Conservation (phyloP, 371 early-diverging fungal species). For the Circinella umbellata region DNA sequence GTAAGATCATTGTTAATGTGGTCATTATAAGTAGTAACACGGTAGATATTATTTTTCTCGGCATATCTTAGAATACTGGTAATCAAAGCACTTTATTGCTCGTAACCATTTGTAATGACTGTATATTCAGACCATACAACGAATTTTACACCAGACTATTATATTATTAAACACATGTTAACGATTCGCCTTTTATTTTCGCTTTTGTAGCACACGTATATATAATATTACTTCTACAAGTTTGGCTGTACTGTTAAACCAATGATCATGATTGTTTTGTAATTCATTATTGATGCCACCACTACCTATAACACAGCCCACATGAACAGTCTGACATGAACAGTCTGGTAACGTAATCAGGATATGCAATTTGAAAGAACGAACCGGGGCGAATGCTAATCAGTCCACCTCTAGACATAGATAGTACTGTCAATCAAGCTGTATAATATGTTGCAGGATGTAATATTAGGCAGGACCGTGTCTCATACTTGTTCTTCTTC, state of each 20-base stretch:
- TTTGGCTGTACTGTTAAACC: slow-evolving; percentile 32
- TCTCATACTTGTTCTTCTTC: background rate
- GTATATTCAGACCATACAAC: slow-evolving; percentile 57
- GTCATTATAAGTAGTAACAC: slow-evolving; percentile 44
- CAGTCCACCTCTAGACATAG: slow-evolving; percentile 29
- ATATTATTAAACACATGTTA: background rate
- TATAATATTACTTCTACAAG: slow-evolving; percentile 24
- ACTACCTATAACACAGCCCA: slow-evolving; percentile 44
- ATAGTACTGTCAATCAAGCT: slow-evolving; percentile 13
- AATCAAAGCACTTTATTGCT: slow-evolving; percentile 31
- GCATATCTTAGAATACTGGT: slow-evolving; percentile 36
- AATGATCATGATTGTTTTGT: slow-evolving; percentile 23
- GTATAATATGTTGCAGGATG: slow-evolving; percentile 19
- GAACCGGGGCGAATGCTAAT: slow-evolving; percentile 32
- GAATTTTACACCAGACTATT: slow-evolving; percentile 44
- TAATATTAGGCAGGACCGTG: background rate
- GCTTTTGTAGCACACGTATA: background rate
- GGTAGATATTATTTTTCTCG: slow-evolving; percentile 36
- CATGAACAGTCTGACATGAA: slow-evolving; percentile 35
- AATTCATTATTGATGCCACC: slow-evolving; percentile 14
- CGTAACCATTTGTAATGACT: slow-evolving; percentile 17
- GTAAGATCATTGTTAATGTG: slow-evolving; percentile 2
- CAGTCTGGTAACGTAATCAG: slow-evolving; percentile 32
- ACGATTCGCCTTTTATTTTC: too few relatives aligned
- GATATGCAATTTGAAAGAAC: slow-evolving; percentile 34